Evolutionary conservation across 2,329 filamentous ascomycete genomes (phyloP).

Genomic region (Fusarium foetens): DNA sequence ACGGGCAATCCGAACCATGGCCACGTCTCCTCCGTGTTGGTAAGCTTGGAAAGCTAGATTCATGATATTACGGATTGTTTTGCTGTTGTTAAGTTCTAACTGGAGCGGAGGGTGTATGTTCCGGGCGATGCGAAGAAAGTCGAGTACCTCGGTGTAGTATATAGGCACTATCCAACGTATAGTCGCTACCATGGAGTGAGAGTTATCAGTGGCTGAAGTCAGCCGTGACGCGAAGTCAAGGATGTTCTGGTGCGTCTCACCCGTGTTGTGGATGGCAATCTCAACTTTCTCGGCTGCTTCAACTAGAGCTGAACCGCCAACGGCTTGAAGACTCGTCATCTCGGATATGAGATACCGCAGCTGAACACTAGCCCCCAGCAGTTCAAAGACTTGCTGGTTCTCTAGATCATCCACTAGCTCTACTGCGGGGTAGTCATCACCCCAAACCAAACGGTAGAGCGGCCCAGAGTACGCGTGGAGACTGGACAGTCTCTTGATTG

Average conservation of each 20-base stretch:
- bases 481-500: neutral
- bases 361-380: neutral
- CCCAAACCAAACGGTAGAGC: neutral
- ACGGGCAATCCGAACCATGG: neutral
- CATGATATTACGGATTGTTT: neutral
- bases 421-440: neutral
- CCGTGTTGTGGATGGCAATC: fast-evolving
- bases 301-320: neutral
- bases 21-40: neutral
- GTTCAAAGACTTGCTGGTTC: neutral
- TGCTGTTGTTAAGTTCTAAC: fast-evolving
- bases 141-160: neutral
- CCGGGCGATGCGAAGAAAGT: neutral
- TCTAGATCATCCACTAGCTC: neutral
- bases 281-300: neutral
- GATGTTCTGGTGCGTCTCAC: neutral
- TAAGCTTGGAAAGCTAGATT: neutral
- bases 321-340: neutral
- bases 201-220: neutral
- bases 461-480: neutral
- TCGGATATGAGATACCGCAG: neutral
- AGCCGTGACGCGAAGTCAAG: neutral
- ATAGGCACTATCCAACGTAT: neutral
- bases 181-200: neutral
- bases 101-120: fast-evolving